These are phyloP conservation scores for Colletotrichum tanaceti DNA, from an alignment of 2,329 filamentous ascomycete species.

Conservation along the genomic window DNA sequence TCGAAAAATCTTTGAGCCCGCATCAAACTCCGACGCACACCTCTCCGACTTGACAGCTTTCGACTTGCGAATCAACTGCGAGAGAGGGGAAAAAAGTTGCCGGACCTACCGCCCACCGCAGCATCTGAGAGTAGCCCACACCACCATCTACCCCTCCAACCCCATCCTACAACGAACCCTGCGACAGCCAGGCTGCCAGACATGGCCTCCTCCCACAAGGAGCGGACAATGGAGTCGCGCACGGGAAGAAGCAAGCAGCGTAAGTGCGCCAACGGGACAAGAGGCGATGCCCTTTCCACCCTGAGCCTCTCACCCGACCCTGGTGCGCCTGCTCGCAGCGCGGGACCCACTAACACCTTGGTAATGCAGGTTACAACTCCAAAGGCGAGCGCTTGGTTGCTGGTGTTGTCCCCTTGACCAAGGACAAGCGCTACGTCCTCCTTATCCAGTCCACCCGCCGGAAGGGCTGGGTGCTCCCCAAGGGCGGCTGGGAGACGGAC, in stretches of 20 bases:
- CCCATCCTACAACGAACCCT: constrained; percentile 24
- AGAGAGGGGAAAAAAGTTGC: constrained; percentile 31
- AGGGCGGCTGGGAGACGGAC: constrained; percentile 97
- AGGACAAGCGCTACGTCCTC: constrained; percentile 87
- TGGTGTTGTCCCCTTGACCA: constrained; percentile 89
- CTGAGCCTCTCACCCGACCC: constrained; percentile 32
- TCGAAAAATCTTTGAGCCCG: constrained; percentile 38
- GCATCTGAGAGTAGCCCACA: constrained; percentile 31
- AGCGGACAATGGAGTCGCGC: constrained; percentile 77
- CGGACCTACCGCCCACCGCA: constrained; percentile 30
- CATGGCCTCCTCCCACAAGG: constrained; percentile 45
- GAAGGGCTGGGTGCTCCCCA: constrained; percentile 95
- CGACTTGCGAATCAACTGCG: constrained; percentile 25
- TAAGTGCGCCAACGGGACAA: constrained; percentile 62
- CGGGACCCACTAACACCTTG: constrained; percentile 52
- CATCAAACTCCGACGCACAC: constrained; percentile 21
- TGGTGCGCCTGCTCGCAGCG: constrained; percentile 40
- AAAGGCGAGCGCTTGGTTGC: constrained; percentile 95
- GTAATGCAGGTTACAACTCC: constrained; percentile 81
- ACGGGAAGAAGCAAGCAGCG: constrained; percentile 83
- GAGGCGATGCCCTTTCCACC: constrained; percentile 25
- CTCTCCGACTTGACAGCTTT: constrained; percentile 21
- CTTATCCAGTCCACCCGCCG: constrained; percentile 93
- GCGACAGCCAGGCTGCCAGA: constrained; percentile 24
- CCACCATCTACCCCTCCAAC: constrained; percentile 27